Evolutionary conservation across 2,329 filamentous ascomycete species (phyloP).

Genomic region (Ceratocystis destructans): DNA sequence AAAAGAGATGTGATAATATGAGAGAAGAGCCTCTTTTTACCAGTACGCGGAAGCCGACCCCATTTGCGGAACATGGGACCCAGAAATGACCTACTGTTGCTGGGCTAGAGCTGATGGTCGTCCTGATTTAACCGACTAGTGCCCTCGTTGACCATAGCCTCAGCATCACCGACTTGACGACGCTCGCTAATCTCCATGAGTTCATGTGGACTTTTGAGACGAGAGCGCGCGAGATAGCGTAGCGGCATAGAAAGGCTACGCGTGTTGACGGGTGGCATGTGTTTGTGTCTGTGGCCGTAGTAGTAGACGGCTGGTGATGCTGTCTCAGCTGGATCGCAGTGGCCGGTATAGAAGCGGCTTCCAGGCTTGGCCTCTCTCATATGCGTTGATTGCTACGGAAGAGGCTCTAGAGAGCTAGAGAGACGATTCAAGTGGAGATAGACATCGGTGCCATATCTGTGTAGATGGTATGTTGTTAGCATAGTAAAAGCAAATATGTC

Average conservation of each 20-base stretch:
- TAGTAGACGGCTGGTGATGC: constrained; percentile 26
- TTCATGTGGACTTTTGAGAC: constrained; percentile 35
- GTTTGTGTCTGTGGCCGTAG: constrained; percentile 21
- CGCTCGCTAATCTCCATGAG: constrained; percentile 67
- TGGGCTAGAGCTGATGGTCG: constrained; percentile 28
- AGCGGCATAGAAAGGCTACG: constrained; percentile 51
- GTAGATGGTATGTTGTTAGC: constrained; percentile 11
- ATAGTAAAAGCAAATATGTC: not conserved
- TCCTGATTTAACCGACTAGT: constrained; percentile 23
- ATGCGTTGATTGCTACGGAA: constrained; percentile 90
- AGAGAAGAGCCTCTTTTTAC: not conserved
- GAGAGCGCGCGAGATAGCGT: constrained; percentile 49
- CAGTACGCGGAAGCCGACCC: not conserved
- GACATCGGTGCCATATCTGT: constrained; percentile 90
- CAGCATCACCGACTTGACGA: constrained; percentile 80
- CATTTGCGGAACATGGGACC: not conserved
- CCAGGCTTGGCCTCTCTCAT: constrained; percentile 47
- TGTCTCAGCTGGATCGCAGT: constrained; percentile 29
- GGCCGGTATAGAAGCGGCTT: constrained; percentile 17
- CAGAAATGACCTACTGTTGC: not conserved
- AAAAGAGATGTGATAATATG: not conserved
- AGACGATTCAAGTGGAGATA: constrained; percentile 95
- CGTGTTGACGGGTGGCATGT: constrained; percentile 25
- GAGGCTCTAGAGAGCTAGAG: constrained; percentile 85
- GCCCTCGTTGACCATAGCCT: constrained; percentile 53